Evolutionary conservation across 2,329 filamentous ascomycete genomes (phyloP).

Genomic region (Chaetoscypha palmicola): DNA sequence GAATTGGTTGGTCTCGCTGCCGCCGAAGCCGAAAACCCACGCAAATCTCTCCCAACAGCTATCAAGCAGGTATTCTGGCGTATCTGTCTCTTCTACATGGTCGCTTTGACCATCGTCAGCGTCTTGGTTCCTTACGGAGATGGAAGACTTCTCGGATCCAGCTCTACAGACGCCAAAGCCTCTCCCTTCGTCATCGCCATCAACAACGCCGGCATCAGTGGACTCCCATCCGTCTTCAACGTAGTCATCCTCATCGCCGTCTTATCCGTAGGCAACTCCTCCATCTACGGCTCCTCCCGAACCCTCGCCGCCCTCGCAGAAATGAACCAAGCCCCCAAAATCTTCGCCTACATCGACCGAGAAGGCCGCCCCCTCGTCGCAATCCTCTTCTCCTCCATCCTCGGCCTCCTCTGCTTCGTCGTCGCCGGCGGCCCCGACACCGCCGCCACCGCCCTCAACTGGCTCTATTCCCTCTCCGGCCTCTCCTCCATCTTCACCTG

Average conservation of each 20-base stretch:
- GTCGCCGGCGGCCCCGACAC: conserved; percentile 43
- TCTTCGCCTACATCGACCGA: conserved; percentile 52
- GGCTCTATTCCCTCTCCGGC: conserved; percentile 58
- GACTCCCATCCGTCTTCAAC: conserved; percentile 66
- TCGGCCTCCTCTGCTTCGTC: conserved; percentile 42
- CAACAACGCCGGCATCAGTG: conserved; percentile 3
- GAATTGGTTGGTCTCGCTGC: conserved; percentile 47
- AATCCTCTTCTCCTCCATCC: conserved; percentile 31
- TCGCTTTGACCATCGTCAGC: conserved; percentile 45
- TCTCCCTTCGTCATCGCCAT: conserved; percentile 41
- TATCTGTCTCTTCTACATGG: conserved; percentile 45
- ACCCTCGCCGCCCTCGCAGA: conserved; percentile 53
- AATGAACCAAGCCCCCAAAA: conserved; percentile 49
- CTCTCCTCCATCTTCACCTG: conserved; percentile 54
- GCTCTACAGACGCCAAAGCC: conserved; percentile 32
- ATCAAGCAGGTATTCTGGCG: conserved; percentile 50
- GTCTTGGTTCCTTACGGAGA: conserved; percentile 42
- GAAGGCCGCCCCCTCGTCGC: conserved; percentile 48
- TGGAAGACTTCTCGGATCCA: conserved; percentile 31
- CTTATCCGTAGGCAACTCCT: conserved; percentile 51
- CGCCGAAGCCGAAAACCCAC: conserved; percentile 43
- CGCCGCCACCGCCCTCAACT: conserved; percentile 48
- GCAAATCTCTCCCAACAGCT: conserved; percentile 41
- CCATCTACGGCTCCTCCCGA: conserved; percentile 52
- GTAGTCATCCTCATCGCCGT: conserved; percentile 56